Percentiles rank a stretch among this genome's conserved stretches.
These are phyloP conservation scores for Zea luxurians DNA, from an alignment of 176 grass and related monocot species.

Conservation along the genomic window DNA sequence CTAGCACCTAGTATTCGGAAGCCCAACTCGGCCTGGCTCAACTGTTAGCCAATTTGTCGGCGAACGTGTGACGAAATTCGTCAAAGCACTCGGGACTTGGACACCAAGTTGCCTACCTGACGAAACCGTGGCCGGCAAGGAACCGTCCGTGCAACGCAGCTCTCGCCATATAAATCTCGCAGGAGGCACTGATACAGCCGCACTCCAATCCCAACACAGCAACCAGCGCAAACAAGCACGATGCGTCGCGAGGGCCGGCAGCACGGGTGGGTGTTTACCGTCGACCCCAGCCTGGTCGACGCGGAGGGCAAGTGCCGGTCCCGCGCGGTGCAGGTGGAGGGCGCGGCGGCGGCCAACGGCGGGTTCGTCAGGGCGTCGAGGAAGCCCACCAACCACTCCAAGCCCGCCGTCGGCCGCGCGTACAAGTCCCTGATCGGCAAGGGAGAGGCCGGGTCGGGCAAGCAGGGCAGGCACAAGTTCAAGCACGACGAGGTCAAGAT, in stretches of 20 bases:
- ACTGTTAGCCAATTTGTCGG: not conserved
- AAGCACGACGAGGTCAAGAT: slow-evolving; percentile 30
- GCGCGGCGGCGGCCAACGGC: not conserved
- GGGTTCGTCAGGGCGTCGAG: slow-evolving; percentile 7
- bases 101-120: not conserved
- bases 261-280: slow-evolving; percentile 36
- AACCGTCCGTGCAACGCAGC: not conserved
- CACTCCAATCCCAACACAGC: not conserved
- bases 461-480: slow-evolving; percentile 13
- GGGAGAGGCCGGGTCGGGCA: not conserved
- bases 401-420: not conserved
- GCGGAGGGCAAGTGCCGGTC: slow-evolving; percentile 26
- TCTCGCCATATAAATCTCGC: not conserved
- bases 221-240: not conserved
- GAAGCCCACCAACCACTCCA: slow-evolving; percentile 35
- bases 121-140: not conserved
- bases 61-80: not conserved
- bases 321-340: slow-evolving; percentile 20
- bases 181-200: not conserved
- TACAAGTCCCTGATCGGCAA: slow-evolving; percentile 1
- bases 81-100: slow-evolving; percentile 11
- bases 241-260: slow-evolving; percentile 48
- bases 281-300: slow-evolving; percentile 27
- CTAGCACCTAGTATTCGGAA: not conserved
- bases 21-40: not conserved